Base-by-base conservation (phyloP, 2,329 filamentous ascomycete species). In the Penicillium sp. region DNA sequence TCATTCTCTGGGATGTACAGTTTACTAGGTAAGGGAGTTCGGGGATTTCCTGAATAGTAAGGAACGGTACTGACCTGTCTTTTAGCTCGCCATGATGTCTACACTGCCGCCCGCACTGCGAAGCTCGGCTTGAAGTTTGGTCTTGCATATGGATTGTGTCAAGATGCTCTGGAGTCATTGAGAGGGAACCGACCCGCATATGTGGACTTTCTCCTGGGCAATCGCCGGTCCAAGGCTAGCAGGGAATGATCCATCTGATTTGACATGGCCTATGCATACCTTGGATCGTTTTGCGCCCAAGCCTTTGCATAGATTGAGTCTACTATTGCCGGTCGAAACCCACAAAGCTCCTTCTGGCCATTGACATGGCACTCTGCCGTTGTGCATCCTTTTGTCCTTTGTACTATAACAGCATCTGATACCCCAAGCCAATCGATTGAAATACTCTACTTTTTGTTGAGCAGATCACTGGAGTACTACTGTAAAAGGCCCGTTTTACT, bases 1-100 rank as follows among this genome's bases (percentile, higher is more conserved):
- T 86, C 86, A 0, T 85, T 93, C 28, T 88, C 90, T 0, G 91
- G 91, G 2, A 77, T 83, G 7, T 96, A 95, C 75, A 95, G 89
- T 65, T 73, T 89, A 48, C 86, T 87, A 80, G 87, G 89, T 90
- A 77, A 65, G 84, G 75, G 3, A 34, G 18, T 36, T 41, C 2
- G 11, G 37, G 37, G 37, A 6, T 6, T 26, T 6, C 16, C 5
- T 26, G 7, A 11, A 23, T 38, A 16, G 10, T 6, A 13, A 6
- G 5, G 24, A 28, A 27, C 23, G 18, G 20, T 20, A 11, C 37
- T 27, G 24, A 40, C 10, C 35, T 35, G 37, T 29, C 39, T 31
- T 40, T 43, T 22, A 91, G 87, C 90, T 74, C 79, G 84, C 34
- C 87, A 96, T 60, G 87, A 89, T 27, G 72, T 91, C 24, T 82